These are phyloP conservation scores for Penicillium waksmanii DNA, from an alignment of 495 filamentous ascomycete genomes.

Conservation along the genomic window DNA sequence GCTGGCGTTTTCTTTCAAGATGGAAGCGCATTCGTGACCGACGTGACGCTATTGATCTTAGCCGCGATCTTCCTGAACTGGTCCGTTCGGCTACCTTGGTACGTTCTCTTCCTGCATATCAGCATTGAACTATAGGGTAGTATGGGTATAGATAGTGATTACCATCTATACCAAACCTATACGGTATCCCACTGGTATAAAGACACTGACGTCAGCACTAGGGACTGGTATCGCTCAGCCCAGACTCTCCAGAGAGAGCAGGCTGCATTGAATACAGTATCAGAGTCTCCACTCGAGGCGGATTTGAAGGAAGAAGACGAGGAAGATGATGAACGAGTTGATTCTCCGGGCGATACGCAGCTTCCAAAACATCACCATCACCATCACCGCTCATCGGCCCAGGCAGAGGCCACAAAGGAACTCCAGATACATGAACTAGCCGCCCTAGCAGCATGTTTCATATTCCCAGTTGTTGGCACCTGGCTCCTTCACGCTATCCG, in stretches of 20 bases:
- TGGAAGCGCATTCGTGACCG: slow-evolving; percentile 80
- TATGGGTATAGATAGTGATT: not conserved
- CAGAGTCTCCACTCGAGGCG: slow-evolving; percentile 34
- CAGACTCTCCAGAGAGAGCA: slow-evolving; percentile 61
- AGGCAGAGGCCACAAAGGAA: slow-evolving; percentile 55
- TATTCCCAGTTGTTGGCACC: slow-evolving; percentile 75
- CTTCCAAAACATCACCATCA: slow-evolving; percentile 1
- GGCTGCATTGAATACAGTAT: slow-evolving; percentile 50
- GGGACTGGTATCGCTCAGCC: slow-evolving; percentile 89
- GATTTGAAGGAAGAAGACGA: slow-evolving; percentile 43
- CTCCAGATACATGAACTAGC: slow-evolving; percentile 73
- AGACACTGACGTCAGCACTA: slow-evolving; percentile 31
- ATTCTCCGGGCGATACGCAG: slow-evolving; percentile 2
- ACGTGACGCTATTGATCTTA: slow-evolving; percentile 76
- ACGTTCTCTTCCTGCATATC: slow-evolving; percentile 18
- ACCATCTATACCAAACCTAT: not conserved
- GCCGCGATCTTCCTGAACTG: slow-evolving; percentile 90
- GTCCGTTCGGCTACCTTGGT: slow-evolving; percentile 92
- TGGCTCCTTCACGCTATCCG: slow-evolving; percentile 79
- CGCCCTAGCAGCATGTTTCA: slow-evolving; percentile 78
- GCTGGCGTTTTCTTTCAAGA: slow-evolving; percentile 85
- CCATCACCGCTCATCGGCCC: slow-evolving; percentile 9
- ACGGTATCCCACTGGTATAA: not conserved
- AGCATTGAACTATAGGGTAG: too few species aligned
- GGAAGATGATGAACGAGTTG: slow-evolving; percentile 14